A percentile compares a stretch with the other conserved stretches of the same genome.
phyloP scores from a whole-genome alignment of 2,329 filamentous ascomycete species.

The Aspergillus tubingensis region DNA sequence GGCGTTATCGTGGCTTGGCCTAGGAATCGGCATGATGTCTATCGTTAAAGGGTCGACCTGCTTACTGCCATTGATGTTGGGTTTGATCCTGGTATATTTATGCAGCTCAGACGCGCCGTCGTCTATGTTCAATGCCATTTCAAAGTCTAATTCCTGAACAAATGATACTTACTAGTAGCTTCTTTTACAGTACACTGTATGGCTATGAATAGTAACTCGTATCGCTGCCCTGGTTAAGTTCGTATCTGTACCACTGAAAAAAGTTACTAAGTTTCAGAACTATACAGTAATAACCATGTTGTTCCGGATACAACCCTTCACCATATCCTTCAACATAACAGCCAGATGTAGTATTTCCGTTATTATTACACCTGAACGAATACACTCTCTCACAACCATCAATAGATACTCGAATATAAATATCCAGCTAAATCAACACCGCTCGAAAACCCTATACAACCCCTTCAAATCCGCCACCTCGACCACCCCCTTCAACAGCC shows the following conservation, averaged over 20 bases:
- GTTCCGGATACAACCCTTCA: not conserved
- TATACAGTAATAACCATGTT: too few species aligned
- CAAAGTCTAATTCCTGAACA: not conserved
- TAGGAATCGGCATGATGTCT: not conserved
- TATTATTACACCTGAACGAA: not conserved
- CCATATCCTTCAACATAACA: not conserved
- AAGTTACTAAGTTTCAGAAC: too few species aligned
- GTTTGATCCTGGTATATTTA: not conserved
- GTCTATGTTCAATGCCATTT: not conserved
- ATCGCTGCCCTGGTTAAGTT: too few species aligned
- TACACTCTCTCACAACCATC: not conserved
- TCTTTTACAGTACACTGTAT: too few species aligned
- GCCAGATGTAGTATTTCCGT: not conserved
- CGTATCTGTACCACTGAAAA: too few species aligned
- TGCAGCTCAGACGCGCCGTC: not conserved
- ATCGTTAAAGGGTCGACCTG: not conserved
- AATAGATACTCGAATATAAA: not conserved
- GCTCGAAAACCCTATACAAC: conserved; percentile 90
- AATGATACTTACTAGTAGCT: too few species aligned
- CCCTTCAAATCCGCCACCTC: conserved; percentile 93
- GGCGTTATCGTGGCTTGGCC: not conserved
- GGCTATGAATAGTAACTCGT: too few species aligned
- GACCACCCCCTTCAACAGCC: conserved; percentile 73
- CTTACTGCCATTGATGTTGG: not conserved
- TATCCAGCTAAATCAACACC: conserved; percentile 62